phyloP scores from a whole-genome alignment of 2,329 filamentous ascomycete species.

The Pezicula neosporulosa region DNA sequence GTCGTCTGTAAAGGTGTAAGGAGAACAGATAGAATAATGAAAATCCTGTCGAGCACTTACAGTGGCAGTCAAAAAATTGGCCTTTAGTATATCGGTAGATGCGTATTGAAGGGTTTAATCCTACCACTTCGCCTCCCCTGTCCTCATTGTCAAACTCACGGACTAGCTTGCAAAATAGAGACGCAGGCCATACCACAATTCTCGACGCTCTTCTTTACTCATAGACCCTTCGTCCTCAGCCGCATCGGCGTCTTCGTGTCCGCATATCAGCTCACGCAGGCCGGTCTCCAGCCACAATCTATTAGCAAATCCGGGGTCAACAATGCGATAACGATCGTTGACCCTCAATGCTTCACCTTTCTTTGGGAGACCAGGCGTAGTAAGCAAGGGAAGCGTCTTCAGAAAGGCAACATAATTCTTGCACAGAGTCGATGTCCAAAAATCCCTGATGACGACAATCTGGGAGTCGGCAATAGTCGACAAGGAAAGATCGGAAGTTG shows the following conservation, averaged over 20 bases:
- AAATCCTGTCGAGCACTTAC: slow-evolving; percentile 49
- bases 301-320: slow-evolving; percentile 72
- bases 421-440: slow-evolving; percentile 61
- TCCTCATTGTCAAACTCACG: slow-evolving; percentile 30
- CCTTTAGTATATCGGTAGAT: slow-evolving; percentile 83
- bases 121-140: slow-evolving; percentile 82
- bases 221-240: slow-evolving; percentile 20
- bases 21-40: slow-evolving; percentile 7
- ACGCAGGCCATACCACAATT: slow-evolving; percentile 21
- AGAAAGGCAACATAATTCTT: slow-evolving; percentile 63
- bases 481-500: slow-evolving; percentile 50
- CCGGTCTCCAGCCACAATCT: slow-evolving; percentile 76
- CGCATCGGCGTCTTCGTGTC: slow-evolving; percentile 11
- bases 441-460: slow-evolving; percentile 59
- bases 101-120: slow-evolving; percentile 83
- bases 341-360: slow-evolving; percentile 70
- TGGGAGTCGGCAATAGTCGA: slow-evolving; percentile 51
- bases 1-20: slow-evolving; percentile 58
- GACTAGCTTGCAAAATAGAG: slow-evolving; percentile 8
- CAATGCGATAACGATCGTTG: slow-evolving; percentile 84
- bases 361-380: slow-evolving; percentile 63
- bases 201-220: slow-evolving; percentile 19
- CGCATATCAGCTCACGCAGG: slow-evolving; percentile 50
- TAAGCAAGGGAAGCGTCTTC: slow-evolving; percentile 52
- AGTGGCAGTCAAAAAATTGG: slow-evolving; percentile 92